Conservation (phyloP, 768 basidiomycete species). For the Russula compacta region DNA sequence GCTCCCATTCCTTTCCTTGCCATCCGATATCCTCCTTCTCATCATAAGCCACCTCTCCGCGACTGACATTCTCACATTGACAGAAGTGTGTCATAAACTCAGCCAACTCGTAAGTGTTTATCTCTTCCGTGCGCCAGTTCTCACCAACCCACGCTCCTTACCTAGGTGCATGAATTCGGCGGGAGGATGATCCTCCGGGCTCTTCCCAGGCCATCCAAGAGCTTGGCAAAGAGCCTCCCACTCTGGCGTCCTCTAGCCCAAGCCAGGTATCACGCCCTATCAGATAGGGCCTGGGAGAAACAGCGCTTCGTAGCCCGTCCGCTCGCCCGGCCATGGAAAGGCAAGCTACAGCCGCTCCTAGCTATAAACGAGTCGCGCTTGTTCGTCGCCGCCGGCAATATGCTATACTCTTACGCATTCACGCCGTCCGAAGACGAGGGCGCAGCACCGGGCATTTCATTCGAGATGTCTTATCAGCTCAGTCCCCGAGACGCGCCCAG, state of each 20-base stretch:
- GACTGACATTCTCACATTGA: constrained; percentile 11
- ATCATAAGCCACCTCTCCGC: constrained; percentile 16
- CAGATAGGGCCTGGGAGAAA: constrained; percentile 20
- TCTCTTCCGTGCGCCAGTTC: background rate
- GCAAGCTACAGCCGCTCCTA: constrained; percentile 24
- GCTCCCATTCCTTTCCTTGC: constrained; percentile 7
- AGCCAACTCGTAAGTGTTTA: constrained; percentile 9
- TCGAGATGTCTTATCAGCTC: constrained; percentile 41
- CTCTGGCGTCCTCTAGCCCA: constrained; percentile 18
- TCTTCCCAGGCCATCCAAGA: constrained; percentile 11
- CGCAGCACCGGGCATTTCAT: constrained; percentile 35
- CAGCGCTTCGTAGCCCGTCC: constrained; percentile 21
- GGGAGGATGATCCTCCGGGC: constrained; percentile 9
- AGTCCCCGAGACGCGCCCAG: constrained; percentile 26
- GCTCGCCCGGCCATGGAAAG: constrained; percentile 21
- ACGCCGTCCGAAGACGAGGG: constrained; percentile 15
- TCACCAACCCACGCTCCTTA: background rate
- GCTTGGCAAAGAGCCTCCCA: constrained; percentile 5
- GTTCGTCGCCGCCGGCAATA: constrained; percentile 25
- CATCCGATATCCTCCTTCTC: constrained; percentile 15
- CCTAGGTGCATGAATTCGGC: constrained; percentile 18
- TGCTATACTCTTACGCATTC: constrained; percentile 22
- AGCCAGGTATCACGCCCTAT: constrained; percentile 18
- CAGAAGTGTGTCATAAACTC: constrained; percentile 5
- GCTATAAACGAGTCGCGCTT: constrained; percentile 21